Percentiles rank a stretch among this genome's conserved stretches.
These are phyloP conservation scores for Elaphomyces granulatus DNA, from an alignment of 495 filamentous ascomycete species.

Conservation along the genomic window DNA sequence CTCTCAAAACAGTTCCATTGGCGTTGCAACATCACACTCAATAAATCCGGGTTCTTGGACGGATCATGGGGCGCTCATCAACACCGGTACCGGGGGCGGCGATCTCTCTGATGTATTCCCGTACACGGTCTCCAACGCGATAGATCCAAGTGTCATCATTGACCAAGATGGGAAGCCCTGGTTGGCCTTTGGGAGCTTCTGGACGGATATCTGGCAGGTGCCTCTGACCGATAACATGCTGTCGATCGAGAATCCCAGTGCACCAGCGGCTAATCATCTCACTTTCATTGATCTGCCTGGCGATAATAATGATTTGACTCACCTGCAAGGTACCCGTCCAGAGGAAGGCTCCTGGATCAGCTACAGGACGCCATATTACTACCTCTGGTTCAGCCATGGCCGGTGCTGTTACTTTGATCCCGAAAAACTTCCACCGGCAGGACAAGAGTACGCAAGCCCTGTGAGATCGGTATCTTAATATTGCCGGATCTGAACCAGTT, in stretches of 20 bases:
- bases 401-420: conserved; percentile 46
- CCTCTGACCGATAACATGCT: conserved; percentile 34
- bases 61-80: conserved; percentile 32
- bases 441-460: conserved; percentile 40
- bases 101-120: conserved; percentile 32
- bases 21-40: conserved; percentile 48
- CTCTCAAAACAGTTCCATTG: conserved; percentile 49
- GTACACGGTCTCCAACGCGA: conserved; percentile 49
- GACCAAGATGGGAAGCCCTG: conserved; percentile 35
- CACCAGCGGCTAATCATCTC: conserved; percentile 37
- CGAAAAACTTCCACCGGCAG: conserved; percentile 30
- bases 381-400: conserved; percentile 56
- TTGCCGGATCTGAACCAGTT: conserved; percentile 2
- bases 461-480: not conserved
- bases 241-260: conserved; percentile 18
- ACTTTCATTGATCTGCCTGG: conserved; percentile 14
- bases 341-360: conserved; percentile 49
- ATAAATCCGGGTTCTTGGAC: conserved; percentile 45
- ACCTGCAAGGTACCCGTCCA: conserved; percentile 17
- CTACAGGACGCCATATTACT: conserved; percentile 45
- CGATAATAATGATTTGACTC: conserved; percentile 5
- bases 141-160: conserved; percentile 49
- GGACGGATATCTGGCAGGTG: conserved; percentile 56
- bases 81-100: conserved; percentile 16
- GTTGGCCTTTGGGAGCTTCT: conserved; percentile 58